phyloP scores from a whole-genome alignment of 2,329 filamentous ascomycete genomes.

The Fusarium scirpi region DNA sequence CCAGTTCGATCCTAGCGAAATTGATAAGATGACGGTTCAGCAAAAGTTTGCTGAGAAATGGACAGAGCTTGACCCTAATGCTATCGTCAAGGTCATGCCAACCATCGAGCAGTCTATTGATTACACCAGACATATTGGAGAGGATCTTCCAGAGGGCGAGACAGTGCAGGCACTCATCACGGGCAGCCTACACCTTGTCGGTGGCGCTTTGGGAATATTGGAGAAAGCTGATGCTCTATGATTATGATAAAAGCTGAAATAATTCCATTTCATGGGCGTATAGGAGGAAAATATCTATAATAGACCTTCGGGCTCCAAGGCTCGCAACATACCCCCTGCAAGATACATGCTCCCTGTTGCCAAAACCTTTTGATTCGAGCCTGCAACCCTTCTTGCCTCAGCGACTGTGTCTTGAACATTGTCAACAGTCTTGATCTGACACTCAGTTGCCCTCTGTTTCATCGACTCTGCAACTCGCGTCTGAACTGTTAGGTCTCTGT shows the following conservation, averaged over 20 bases:
- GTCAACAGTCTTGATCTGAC: constrained; percentile 64
- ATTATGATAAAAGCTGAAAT: no score
- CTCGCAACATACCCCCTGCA: constrained; percentile 81
- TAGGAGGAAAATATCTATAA: constrained; percentile 44
- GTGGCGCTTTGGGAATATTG: constrained; percentile 64
- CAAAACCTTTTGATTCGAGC: constrained; percentile 68
- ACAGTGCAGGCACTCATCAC: constrained; percentile 66
- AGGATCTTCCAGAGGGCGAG: constrained; percentile 48
- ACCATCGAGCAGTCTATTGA: constrained; percentile 69
- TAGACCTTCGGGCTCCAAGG: constrained; percentile 66
- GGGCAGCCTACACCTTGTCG: constrained; percentile 73
- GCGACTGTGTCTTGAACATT: constrained; percentile 79
- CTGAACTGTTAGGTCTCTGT: constrained; percentile 71
- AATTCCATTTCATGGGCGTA: not conserved
- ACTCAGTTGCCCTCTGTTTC: constrained; percentile 63
- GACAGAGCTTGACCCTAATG: constrained; percentile 59
- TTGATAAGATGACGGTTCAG: constrained; percentile 65
- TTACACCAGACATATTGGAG: constrained; percentile 55
- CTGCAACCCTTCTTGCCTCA: constrained; percentile 60
- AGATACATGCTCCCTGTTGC: constrained; percentile 89
- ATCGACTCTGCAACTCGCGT: constrained; percentile 72
- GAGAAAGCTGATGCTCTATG: constrained; percentile 60
- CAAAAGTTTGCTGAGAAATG: constrained; percentile 65
- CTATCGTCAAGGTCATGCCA: constrained; percentile 60
- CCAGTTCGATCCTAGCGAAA: constrained; percentile 63